Percentiles rank a stretch among this genome's conserved stretches.
These are phyloP conservation scores for Zalaria obscura DNA, from an alignment of 2,329 filamentous ascomycete genomes.

Conservation along the genomic window DNA sequence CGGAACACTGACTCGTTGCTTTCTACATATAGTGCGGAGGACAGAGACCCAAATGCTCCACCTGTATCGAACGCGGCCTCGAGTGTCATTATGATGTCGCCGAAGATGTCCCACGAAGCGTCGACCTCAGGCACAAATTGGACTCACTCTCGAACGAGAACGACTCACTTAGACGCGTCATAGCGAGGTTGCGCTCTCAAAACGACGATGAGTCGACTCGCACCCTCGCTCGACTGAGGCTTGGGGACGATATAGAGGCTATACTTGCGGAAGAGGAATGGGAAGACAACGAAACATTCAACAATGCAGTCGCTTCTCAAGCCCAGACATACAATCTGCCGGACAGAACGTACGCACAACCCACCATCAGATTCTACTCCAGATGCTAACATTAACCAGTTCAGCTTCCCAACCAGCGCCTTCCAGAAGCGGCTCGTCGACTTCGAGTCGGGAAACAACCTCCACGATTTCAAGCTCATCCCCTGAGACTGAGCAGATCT, in stretches of 20 bases:
- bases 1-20: background rate
- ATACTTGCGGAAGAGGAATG: background rate
- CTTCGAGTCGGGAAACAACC: no score
- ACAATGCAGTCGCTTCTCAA: no score
- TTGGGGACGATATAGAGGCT: constrained; percentile 1
- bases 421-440: no score
- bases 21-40: constrained; percentile 1
- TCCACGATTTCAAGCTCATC: no score
- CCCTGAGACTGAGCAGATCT: no score
- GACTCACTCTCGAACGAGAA: constrained; percentile 1
- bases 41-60: constrained; percentile 2
- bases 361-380: no score
- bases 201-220: constrained; percentile 3
- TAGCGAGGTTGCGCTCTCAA: constrained; percentile 1
- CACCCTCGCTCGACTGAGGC: constrained; percentile 3
- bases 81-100: constrained; percentile 3
- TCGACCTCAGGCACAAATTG: constrained; percentile 3
- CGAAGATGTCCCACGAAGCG: constrained; percentile 1
- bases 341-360: no score
- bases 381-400: no score
- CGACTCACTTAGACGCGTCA: background rate
- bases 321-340: no score
- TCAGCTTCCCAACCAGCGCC: no score
- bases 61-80: constrained; percentile 1
- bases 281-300: no score